Conservation (phyloP, 2,329 filamentous ascomycete genomes). For the Zymoseptoria passerinii region DNA sequence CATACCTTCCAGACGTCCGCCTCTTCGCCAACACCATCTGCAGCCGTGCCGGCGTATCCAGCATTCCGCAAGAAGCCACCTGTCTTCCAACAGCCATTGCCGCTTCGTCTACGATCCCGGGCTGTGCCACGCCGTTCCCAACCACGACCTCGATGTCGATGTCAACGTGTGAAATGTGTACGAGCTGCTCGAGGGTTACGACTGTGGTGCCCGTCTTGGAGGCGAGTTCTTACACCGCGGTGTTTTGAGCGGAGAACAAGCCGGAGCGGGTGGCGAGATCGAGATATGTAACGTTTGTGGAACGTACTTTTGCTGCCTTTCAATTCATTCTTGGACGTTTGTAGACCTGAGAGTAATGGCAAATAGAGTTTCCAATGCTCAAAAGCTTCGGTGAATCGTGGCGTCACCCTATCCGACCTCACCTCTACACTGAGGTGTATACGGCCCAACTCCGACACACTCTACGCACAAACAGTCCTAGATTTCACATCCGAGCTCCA, state of each 20-base stretch:
- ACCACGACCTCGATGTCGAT: not conserved
- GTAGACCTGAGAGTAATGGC: not conserved
- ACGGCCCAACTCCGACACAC: too few relatives aligned
- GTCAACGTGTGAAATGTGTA: not conserved
- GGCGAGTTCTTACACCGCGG: not conserved
- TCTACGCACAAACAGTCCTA: too few relatives aligned
- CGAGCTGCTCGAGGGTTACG: not conserved
- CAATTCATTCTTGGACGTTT: not conserved
- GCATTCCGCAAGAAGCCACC: slow-evolving; percentile 34
- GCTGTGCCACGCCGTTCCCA: not conserved
- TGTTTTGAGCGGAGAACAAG: not conserved
- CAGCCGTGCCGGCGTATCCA: slow-evolving; percentile 30
- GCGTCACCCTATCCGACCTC: not conserved
- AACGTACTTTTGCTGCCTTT: not conserved
- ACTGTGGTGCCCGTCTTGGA: not conserved
- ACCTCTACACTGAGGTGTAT: too few relatives aligned
- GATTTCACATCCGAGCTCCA: too few relatives aligned
- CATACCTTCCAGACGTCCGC: slow-evolving; percentile 30
- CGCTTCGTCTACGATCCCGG: slow-evolving; percentile 2
- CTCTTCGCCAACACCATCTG: slow-evolving; percentile 36
- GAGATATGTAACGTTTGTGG: not conserved
- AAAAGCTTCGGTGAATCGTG: not conserved
- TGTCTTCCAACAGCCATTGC: slow-evolving; percentile 21
- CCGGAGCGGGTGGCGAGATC: not conserved
- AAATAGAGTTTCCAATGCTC: not conserved